These are phyloP conservation scores for Cercospora zeina DNA, from an alignment of 2,329 filamentous ascomycete genomes.

Conservation along the genomic window DNA sequence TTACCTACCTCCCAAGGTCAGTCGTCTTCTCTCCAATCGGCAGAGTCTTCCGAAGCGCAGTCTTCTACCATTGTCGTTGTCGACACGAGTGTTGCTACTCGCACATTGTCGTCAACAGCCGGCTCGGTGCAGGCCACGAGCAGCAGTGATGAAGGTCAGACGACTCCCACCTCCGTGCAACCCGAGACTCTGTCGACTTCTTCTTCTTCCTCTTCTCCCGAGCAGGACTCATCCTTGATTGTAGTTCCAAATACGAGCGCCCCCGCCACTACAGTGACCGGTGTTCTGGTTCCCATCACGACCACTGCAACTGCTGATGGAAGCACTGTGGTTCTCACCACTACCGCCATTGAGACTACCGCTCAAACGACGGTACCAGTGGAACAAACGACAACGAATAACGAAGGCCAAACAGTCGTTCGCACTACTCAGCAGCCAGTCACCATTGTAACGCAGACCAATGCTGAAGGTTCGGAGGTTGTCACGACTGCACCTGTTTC, in stretches of 20 bases:
- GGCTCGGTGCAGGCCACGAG: slow-evolving; percentile 24
- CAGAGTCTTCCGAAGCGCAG: slow-evolving; percentile 13
- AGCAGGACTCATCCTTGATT: slow-evolving; percentile 28
- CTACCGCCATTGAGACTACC: slow-evolving; percentile 42
- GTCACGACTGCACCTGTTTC: slow-evolving; percentile 43
- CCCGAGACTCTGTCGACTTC: slow-evolving; percentile 18
- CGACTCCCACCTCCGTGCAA: slow-evolving; percentile 19
- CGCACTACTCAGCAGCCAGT: slow-evolving; percentile 45
- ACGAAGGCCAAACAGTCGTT: slow-evolving; percentile 34
- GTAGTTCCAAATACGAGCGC: slow-evolving; percentile 30
- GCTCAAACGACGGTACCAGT: slow-evolving; percentile 37
- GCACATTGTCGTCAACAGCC: slow-evolving; percentile 18
- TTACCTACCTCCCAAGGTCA: slow-evolving; percentile 25
- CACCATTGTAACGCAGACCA: slow-evolving; percentile 44
- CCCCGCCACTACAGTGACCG: slow-evolving; percentile 30
- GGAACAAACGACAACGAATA: slow-evolving; percentile 38
- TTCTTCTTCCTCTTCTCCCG: slow-evolving; percentile 22
- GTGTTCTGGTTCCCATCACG: slow-evolving; percentile 45
- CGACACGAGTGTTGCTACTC: slow-evolving; percentile 21
- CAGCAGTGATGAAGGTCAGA: slow-evolving; percentile 25
- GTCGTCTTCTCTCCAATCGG: slow-evolving; percentile 25
- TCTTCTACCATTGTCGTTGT: slow-evolving; percentile 20
- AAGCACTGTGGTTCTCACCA: slow-evolving; percentile 41
- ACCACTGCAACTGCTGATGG: slow-evolving; percentile 46
- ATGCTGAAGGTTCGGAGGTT: slow-evolving; percentile 42